These are phyloP conservation scores for Wickerhamiella vanderwaltii DNA, from an alignment of 805 yeast species.

Conservation along the genomic window DNA sequence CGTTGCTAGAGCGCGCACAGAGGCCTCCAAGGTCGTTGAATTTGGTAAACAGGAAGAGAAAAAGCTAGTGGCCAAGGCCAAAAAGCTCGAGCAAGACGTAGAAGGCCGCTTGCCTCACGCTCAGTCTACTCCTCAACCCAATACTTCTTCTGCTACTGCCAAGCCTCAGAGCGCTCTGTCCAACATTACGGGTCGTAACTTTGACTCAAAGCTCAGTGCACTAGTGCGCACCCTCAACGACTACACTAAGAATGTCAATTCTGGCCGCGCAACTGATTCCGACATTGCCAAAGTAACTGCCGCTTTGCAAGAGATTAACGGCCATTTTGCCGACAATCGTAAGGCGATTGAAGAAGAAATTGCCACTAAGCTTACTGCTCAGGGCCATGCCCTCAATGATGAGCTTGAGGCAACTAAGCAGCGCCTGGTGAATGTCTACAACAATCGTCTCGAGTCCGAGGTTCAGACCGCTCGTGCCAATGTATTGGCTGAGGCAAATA, in stretches of 20 bases:
- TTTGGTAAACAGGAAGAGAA: conserved; percentile 12
- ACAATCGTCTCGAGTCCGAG: conserved; percentile 47
- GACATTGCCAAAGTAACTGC: conserved; percentile 24
- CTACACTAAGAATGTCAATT: conserved; percentile 18
- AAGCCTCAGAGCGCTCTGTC: conserved; percentile 12
- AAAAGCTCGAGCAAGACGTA: conserved; percentile 15
- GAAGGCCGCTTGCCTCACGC: background rate
- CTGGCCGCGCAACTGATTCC: conserved; percentile 22
- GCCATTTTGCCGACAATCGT: conserved; percentile 11
- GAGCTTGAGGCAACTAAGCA: conserved; percentile 19
- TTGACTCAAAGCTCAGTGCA: conserved; percentile 21
- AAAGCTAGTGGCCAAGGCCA: conserved; percentile 12
- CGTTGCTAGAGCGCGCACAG: conserved; percentile 11
- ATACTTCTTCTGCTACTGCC: background rate
- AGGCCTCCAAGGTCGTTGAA: conserved; percentile 16
- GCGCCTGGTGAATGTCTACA: conserved; percentile 37
- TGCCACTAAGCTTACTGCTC: conserved; percentile 15
- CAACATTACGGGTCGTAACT: conserved; percentile 13
- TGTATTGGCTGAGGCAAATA: conserved; percentile 58
- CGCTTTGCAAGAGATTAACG: conserved; percentile 5
- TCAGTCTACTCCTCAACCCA: background rate
- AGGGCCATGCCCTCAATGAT: conserved; percentile 26
- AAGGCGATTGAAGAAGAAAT: conserved; percentile 9
- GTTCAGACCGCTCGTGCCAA: conserved; percentile 54
- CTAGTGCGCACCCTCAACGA: conserved; percentile 21